Evolutionary conservation across 2,329 filamentous ascomycete species (phyloP).

Genomic region (Cercospora sp.): DNA sequence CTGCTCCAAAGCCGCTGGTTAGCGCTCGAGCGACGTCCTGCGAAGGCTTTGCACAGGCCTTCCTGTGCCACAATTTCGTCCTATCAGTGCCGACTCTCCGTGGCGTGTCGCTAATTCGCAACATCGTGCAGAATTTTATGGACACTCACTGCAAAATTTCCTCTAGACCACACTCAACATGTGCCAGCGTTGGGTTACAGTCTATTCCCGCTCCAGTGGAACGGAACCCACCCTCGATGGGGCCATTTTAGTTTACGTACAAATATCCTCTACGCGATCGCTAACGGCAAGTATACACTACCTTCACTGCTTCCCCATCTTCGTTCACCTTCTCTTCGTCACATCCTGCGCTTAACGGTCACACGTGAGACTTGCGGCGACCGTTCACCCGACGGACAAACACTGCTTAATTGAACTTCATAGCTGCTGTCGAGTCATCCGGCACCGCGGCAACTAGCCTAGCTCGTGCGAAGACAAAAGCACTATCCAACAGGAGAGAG

Average conservation of each 20-base stretch:
- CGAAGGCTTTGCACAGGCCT: slow-evolving; percentile 3
- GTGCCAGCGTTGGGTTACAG: slow-evolving; percentile 17
- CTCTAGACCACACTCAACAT: slow-evolving; percentile 18
- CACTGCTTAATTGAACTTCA: slow-evolving; percentile 12
- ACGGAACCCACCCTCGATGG: slow-evolving; percentile 1
- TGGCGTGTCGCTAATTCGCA: not conserved
- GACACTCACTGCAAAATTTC: slow-evolving; percentile 13
- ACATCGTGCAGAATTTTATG: slow-evolving; percentile 12
- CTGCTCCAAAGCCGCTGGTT: slow-evolving; percentile 10
- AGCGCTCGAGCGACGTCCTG: slow-evolving; percentile 10
- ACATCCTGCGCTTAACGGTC: slow-evolving; percentile 12
- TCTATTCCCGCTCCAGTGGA: slow-evolving; percentile 2
- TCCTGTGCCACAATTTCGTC: slow-evolving; percentile 1
- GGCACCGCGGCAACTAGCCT: not conserved
- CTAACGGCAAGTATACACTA: slow-evolving; percentile 20
- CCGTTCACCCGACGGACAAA: slow-evolving; percentile 7
- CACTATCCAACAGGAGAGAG: not conserved
- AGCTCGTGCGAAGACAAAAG: not conserved
- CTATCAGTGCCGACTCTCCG: slow-evolving; percentile 9
- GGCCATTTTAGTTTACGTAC: slow-evolving; percentile 11
- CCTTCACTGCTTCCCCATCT: not conserved
- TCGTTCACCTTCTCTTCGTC: slow-evolving; percentile 7
- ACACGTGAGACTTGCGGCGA: slow-evolving; percentile 5
- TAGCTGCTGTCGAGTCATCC: not conserved
- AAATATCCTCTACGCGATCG: slow-evolving; percentile 7